phyloP scores from a whole-genome alignment of 306 rosid species.

The Medicago arabica region DNA sequence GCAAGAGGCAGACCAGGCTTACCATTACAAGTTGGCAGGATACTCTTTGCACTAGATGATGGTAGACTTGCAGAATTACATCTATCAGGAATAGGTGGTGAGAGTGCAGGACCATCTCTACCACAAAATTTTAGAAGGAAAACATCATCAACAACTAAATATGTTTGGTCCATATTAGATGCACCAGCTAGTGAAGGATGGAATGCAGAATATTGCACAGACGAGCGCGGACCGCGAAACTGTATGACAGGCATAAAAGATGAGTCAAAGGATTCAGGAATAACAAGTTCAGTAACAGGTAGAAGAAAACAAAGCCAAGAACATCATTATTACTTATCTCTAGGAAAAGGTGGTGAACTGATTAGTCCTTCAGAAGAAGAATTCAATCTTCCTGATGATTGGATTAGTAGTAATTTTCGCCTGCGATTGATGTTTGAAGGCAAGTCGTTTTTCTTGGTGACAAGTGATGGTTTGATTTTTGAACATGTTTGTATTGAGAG shows the following conservation, averaged over 20 bases:
- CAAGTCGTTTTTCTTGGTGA: slow-evolving; percentile 74
- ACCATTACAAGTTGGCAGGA: slow-evolving; percentile 74
- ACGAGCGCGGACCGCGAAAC: slow-evolving; percentile 80
- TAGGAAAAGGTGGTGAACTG: slow-evolving; percentile 39
- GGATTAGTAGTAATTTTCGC: slow-evolving; percentile 70
- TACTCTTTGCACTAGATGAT: slow-evolving; percentile 70
- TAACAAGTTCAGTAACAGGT: slow-evolving; percentile 51
- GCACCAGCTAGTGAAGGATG: slow-evolving; percentile 95
- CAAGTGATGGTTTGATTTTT: slow-evolving; percentile 71
- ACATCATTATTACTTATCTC: slow-evolving; percentile 61
- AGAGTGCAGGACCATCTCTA: slow-evolving; percentile 68
- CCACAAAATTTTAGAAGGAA: slow-evolving; percentile 59
- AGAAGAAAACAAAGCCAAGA: slow-evolving; percentile 71
- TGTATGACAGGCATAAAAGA: slow-evolving; percentile 76
- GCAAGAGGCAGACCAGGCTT: slow-evolving; percentile 81
- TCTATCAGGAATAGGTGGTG: slow-evolving; percentile 76
- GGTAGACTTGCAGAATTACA: slow-evolving; percentile 91
- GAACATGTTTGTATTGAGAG: slow-evolving; percentile 75
- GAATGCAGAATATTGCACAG: slow-evolving; percentile 92
- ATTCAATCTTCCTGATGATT: slow-evolving; percentile 52
- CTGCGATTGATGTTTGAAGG: slow-evolving; percentile 78
- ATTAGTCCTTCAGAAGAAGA: slow-evolving; percentile 52
- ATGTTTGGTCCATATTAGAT: slow-evolving; percentile 83
- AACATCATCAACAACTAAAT: slow-evolving; percentile 45
- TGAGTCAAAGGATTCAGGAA: slow-evolving; percentile 61